A percentile compares a stretch with the other conserved stretches of the same genome.
Evolutionary conservation across 305 asterid genomes (phyloP).

Genomic region (Stenogyne calaminthoides): DNA sequence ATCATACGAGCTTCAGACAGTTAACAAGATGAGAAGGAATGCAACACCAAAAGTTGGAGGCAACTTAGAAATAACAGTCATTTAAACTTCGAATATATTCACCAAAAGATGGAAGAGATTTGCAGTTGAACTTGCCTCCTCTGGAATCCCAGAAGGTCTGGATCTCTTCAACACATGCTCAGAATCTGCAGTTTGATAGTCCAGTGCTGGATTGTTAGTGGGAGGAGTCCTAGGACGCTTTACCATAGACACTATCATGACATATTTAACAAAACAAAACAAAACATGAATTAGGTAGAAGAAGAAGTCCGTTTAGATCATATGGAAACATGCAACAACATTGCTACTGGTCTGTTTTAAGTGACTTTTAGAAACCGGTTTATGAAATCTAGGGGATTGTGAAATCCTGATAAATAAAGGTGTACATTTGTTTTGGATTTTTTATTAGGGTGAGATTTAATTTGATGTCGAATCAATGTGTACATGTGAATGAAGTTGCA

Average conservation of each 20-base stretch:
- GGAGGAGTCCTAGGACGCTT: conserved; percentile 78
- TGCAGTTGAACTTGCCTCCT: conserved; percentile 51
- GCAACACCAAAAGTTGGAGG: conserved; percentile 7
- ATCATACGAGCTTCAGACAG: not conserved
- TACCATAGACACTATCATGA: conserved; percentile 48
- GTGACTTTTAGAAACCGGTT: too few species aligned
- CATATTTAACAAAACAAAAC: conserved; percentile 29
- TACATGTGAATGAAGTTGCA: too few species aligned
- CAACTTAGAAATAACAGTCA: not conserved
- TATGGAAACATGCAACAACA: conserved; percentile 8
- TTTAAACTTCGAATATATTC: not conserved
- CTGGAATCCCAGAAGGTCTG: conserved; percentile 54
- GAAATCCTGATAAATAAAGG: too few species aligned
- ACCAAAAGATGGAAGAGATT: not conserved
- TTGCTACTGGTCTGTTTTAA: not conserved
- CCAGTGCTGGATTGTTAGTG: conserved; percentile 55
- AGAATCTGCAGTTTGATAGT: conserved; percentile 70
- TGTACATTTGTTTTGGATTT: too few species aligned
- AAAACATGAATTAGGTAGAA: conserved; percentile 31
- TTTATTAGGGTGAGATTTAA: too few species aligned
- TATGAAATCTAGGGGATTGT: too few species aligned
- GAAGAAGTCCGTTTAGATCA: conserved; percentile 21
- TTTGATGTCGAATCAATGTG: too few species aligned
- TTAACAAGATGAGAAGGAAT: conserved; percentile 23
- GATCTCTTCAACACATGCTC: conserved; percentile 64